Evolutionary conservation across 441 rosid genomes (phyloP).

Genomic region (Adansonia madagascariensis): DNA sequence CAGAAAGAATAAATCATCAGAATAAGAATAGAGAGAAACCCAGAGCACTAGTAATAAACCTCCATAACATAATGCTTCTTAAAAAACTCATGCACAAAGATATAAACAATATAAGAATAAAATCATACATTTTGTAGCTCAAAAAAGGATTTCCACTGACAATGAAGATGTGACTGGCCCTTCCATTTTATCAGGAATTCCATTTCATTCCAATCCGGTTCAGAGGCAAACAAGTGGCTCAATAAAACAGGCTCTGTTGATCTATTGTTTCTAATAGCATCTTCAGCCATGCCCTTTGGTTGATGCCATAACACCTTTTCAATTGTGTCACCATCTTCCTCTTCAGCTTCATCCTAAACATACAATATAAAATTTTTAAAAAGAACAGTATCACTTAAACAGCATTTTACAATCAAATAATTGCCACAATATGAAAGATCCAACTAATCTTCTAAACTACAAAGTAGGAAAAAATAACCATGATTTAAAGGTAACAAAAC

Average conservation of each 20-base stretch:
- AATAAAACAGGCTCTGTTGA: conserved; percentile 73
- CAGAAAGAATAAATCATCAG: conserved; percentile 23
- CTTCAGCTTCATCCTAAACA: conserved; percentile 88
- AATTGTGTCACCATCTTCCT: conserved; percentile 91
- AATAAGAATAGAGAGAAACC: conserved; percentile 20
- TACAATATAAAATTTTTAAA: neutral
- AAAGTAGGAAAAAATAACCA: neutral
- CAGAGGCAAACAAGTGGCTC: conserved; percentile 76
- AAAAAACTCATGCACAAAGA: conserved; percentile 24
- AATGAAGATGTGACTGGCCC: conserved; percentile 98
- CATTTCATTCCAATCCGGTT: conserved; percentile 86
- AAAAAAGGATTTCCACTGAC: conserved; percentile 89
- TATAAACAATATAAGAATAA: conserved; percentile 18
- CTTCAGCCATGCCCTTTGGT: conserved; percentile 85
- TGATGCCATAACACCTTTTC: conserved; percentile 99
- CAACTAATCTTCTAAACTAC: neutral
- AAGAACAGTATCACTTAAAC: conserved; percentile 5
- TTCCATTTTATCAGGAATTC: conserved; percentile 99
- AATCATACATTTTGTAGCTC: conserved; percentile 86
- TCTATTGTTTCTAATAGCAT: conserved; percentile 58
- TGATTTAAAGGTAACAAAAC: neutral
- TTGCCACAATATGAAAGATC: neutral
- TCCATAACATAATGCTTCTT: conserved; percentile 14
- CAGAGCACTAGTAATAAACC: neutral
- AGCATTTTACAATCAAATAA: conserved; percentile 9